Percentiles rank a stretch among this genome's conserved stretches.
These are phyloP conservation scores for Exophiala aquamarina DNA, from an alignment of 2,329 filamentous ascomycete genomes.

Conservation along the genomic window DNA sequence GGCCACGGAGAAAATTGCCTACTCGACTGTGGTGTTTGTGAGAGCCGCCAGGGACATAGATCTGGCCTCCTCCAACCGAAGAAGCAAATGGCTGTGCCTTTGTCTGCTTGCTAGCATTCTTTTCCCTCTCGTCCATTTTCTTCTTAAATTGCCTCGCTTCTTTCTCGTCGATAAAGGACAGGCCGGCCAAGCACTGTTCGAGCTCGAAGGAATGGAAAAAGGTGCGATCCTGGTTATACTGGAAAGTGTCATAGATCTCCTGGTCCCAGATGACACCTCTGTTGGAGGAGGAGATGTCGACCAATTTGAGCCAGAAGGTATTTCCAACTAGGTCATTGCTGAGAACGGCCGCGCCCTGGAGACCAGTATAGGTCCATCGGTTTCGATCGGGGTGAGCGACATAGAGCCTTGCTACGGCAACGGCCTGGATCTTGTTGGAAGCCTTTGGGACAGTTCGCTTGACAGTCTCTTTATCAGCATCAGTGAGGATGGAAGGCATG, in stretches of 20 bases:
- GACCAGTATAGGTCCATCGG: conserved; percentile 89
- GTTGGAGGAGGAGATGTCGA: conserved; percentile 82
- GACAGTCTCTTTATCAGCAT: conserved; percentile 94
- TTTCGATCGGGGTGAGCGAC: conserved; percentile 82
- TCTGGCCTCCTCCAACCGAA: conserved; percentile 48
- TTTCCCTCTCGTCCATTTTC: conserved; percentile 95
- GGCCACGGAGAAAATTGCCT: conserved; percentile 51
- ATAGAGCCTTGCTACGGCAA: conserved; percentile 90
- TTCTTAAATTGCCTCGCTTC: conserved; percentile 96
- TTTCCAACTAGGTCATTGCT: conserved; percentile 92
- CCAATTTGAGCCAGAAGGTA: conserved; percentile 96
- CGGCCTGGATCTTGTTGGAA: conserved; percentile 95
- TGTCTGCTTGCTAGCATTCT: conserved; percentile 89
- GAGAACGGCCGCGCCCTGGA: conserved; percentile 88
- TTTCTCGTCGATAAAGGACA: conserved; percentile 96
- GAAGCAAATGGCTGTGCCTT: conserved; percentile 70
- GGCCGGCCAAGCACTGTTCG: conserved; percentile 82
- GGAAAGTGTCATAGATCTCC: conserved; percentile 93
- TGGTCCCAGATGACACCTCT: conserved; percentile 94
- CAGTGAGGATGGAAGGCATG: conserved; percentile 71
- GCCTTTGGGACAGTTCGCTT: conserved; percentile 92
- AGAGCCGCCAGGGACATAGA: conserved; percentile 36
- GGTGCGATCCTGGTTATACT: conserved; percentile 93
- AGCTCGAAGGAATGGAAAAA: conserved; percentile 98
- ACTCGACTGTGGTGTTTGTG: conserved; percentile 52